Evolutionary conservation across 1,284 basidiomycete genomes (phyloP).

Genomic region (Fistulina hepatica): DNA sequence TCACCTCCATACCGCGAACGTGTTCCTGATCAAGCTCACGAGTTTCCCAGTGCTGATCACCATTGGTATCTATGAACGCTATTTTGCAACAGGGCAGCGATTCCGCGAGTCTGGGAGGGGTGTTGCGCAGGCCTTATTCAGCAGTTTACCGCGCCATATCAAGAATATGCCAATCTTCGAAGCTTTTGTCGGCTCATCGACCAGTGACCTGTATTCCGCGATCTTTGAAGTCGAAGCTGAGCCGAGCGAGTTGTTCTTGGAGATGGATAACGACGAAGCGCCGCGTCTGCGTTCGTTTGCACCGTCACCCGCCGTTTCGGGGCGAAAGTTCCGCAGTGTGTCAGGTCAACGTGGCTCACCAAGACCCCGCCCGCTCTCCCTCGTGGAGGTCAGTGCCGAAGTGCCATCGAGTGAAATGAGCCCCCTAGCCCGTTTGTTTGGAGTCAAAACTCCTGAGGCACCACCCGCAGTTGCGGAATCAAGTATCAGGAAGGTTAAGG

Average conservation of each 20-base stretch:
- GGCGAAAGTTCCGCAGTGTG: conserved; percentile 1
- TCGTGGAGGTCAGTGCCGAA: conserved; percentile 17
- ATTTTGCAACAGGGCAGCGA: conserved; percentile 38
- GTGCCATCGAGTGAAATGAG: conserved; percentile 28
- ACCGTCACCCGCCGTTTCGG: conserved; percentile 11
- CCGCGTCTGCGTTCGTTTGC: conserved; percentile 16
- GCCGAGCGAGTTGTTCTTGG: conserved; percentile 38
- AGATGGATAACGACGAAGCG: conserved; percentile 32
- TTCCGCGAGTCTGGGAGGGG: conserved; percentile 40
- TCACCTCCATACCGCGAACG: conserved; percentile 68
- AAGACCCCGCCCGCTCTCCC: conserved; percentile 3
- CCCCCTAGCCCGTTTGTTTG: conserved; percentile 45
- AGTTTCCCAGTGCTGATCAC: conserved; percentile 69
- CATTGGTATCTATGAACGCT: conserved; percentile 77
- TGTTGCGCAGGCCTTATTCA: conserved; percentile 45
- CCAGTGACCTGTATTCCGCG: conserved; percentile 57
- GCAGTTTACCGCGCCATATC: conserved; percentile 54
- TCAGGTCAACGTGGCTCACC: not conserved
- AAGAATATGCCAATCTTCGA: conserved; percentile 65
- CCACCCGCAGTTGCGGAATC: conserved; percentile 27
- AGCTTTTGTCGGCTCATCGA: conserved; percentile 53
- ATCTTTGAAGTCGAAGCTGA: conserved; percentile 62
- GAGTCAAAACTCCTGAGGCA: conserved; percentile 19
- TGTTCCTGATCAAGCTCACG: conserved; percentile 73
- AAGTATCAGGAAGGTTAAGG: conserved; percentile 43